Conservation (phyloP, 306 rosid genomes). For the Myrica gale region DNA sequence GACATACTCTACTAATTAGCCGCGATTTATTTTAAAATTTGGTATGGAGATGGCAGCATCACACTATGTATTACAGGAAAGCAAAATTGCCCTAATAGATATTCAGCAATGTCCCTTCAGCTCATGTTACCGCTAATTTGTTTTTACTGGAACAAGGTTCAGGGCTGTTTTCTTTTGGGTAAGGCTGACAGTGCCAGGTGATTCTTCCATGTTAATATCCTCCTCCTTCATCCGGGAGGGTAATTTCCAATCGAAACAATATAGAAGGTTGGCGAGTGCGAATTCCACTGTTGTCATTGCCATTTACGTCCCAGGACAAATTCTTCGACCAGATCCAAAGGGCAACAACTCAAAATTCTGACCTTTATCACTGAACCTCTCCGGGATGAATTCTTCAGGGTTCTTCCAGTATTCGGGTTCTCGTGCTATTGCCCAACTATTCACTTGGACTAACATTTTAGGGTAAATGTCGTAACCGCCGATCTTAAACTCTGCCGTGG, state of each 20-base stretch:
- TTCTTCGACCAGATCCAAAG: slow-evolving; percentile 47
- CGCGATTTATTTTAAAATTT: not conserved
- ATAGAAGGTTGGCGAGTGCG: slow-evolving; percentile 45
- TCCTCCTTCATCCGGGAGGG: slow-evolving; percentile 37
- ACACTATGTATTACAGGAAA: not conserved
- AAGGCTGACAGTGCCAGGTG: slow-evolving; percentile 20
- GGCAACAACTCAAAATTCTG: slow-evolving; percentile 43
- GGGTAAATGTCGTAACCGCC: slow-evolving; percentile 30
- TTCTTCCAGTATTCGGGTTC: slow-evolving; percentile 39
- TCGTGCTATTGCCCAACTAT: slow-evolving; percentile 40
- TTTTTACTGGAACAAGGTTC: slow-evolving; percentile 27
- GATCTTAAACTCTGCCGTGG: slow-evolving; percentile 24
- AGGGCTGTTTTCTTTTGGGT: slow-evolving; percentile 38
- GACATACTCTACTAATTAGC: not conserved
- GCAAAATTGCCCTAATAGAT: not conserved
- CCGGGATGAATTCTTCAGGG: slow-evolving; percentile 48
- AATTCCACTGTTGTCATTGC: slow-evolving; percentile 28
- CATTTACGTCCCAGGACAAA: slow-evolving; percentile 41
- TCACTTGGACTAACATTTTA: slow-evolving; percentile 25
- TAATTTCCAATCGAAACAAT: slow-evolving; percentile 45
- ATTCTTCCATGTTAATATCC: slow-evolving; percentile 51
- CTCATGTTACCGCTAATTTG: not conserved
- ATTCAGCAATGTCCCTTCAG: too few species aligned
- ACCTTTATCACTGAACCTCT: slow-evolving; percentile 44
- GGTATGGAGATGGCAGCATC: not conserved